Conservation (phyloP, 202 grass and related monocot species). For the Dendrocalamus latiflorus region DNA sequence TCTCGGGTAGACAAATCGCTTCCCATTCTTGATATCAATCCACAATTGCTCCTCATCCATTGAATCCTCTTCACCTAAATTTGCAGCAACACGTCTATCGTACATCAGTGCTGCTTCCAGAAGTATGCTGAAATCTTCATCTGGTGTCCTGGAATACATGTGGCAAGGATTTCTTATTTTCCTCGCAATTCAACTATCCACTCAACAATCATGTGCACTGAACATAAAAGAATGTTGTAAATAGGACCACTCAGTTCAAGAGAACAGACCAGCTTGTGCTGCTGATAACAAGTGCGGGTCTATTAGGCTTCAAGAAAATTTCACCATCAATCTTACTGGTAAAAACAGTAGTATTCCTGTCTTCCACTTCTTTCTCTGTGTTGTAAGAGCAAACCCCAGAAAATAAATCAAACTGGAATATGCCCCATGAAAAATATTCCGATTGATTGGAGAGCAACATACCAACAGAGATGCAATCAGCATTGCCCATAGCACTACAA, state of each 20-base stretch:
- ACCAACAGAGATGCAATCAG: constrained; percentile 80
- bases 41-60: constrained; percentile 70
- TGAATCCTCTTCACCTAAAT: constrained; percentile 78
- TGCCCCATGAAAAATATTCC: constrained; percentile 11
- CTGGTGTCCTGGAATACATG: constrained; percentile 68
- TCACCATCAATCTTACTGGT: constrained; percentile 34
- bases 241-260: background rate
- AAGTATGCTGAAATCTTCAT: constrained; percentile 98
- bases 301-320: constrained; percentile 72
- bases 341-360: constrained; percentile 39
- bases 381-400: background rate
- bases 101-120: constrained; percentile 94
- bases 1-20: constrained; percentile 67
- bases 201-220: background rate
- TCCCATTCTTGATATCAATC: constrained; percentile 64
- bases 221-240: background rate
- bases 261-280: constrained; percentile 92
- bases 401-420: constrained; percentile 32
- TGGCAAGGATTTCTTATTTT: background rate
- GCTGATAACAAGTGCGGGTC: constrained; percentile 84
- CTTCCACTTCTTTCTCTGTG: constrained; percentile 33
- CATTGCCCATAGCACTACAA: too few species aligned
- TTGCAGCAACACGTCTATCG: constrained; percentile 75
- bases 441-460: constrained; percentile 22
- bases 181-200: background rate